phyloP scores from a whole-genome alignment of 2,329 filamentous ascomycete genomes.

The Colletotrichum liaoningense region DNA sequence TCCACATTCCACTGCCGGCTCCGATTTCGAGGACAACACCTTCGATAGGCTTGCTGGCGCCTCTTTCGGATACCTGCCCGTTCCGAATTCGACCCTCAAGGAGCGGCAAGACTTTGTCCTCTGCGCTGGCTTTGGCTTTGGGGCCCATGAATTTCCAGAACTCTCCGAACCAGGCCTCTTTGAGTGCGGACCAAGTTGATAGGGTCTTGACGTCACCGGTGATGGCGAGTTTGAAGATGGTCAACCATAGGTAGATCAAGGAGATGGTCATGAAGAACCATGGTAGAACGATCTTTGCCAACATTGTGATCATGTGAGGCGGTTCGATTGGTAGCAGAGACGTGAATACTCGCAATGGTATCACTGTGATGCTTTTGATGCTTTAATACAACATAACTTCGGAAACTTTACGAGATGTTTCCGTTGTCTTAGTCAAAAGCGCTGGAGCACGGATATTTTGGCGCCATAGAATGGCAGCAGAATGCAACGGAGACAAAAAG shows the following conservation, averaged over 20 bases:
- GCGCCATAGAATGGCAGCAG: background rate
- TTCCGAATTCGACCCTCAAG: slow-evolving; percentile 51
- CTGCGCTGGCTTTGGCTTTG: slow-evolving; percentile 33
- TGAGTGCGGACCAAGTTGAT: slow-evolving; percentile 46
- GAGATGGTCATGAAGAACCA: slow-evolving; percentile 57
- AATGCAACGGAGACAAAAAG: background rate
- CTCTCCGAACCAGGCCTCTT: slow-evolving; percentile 61
- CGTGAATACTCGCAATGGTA: background rate
- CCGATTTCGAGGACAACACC: slow-evolving; percentile 72
- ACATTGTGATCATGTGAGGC: background rate
- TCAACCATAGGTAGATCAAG: slow-evolving; percentile 55
- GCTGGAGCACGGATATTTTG: background rate
- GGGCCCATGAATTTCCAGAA: slow-evolving; percentile 65
- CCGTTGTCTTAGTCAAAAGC: background rate
- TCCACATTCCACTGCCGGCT: slow-evolving; percentile 71
- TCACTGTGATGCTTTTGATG: background rate
- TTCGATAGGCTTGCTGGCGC: slow-evolving; percentile 47
- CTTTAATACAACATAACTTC: too few species aligned
- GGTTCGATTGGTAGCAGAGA: background rate
- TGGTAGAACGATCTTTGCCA: slow-evolving; percentile 43
- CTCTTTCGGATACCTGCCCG: slow-evolving; percentile 42
- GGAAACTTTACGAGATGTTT: background rate
- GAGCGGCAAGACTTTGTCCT: slow-evolving; percentile 55
- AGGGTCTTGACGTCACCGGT: slow-evolving; percentile 43
- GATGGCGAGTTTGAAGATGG: slow-evolving; percentile 51